Conservation (phyloP, 805 yeast species). For the Lachancea sp. region DNA sequence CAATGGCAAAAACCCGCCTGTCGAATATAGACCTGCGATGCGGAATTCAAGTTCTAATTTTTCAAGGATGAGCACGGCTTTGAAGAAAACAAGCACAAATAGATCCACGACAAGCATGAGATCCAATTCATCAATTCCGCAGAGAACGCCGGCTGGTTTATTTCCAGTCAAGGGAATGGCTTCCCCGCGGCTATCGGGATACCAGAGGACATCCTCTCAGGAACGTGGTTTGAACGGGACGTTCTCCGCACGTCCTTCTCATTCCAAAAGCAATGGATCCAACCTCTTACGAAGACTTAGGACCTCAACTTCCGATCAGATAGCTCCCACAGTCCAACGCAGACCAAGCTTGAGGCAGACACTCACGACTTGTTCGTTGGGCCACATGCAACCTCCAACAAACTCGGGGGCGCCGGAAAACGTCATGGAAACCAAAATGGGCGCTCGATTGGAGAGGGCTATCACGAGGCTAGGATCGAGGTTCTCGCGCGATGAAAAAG, state of each 20-base stretch:
- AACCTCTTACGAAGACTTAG: not conserved
- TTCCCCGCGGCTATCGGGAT: conserved; percentile 37
- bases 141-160: conserved; percentile 61
- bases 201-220: not conserved
- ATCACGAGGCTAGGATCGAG: conserved; percentile 20
- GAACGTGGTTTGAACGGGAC: not conserved
- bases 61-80: conserved; percentile 1
- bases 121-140: conserved; percentile 4
- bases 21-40: conserved; percentile 4
- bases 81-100: conserved; percentile 1
- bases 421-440: conserved; percentile 28
- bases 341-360: not conserved
- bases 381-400: not conserved
- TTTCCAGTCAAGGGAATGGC: conserved; percentile 82
- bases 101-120: not conserved
- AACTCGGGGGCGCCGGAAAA: not conserved
- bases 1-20: not conserved
- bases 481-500: conserved; percentile 5
- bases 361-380: not conserved
- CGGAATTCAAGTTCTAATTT: not conserved
- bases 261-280: not conserved
- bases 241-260: not conserved
- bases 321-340: not conserved
- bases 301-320: not conserved
- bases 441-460: conserved; percentile 31